phyloP scores from a whole-genome alignment of 2,329 filamentous ascomycete genomes.

The Aspergillus sp. region DNA sequence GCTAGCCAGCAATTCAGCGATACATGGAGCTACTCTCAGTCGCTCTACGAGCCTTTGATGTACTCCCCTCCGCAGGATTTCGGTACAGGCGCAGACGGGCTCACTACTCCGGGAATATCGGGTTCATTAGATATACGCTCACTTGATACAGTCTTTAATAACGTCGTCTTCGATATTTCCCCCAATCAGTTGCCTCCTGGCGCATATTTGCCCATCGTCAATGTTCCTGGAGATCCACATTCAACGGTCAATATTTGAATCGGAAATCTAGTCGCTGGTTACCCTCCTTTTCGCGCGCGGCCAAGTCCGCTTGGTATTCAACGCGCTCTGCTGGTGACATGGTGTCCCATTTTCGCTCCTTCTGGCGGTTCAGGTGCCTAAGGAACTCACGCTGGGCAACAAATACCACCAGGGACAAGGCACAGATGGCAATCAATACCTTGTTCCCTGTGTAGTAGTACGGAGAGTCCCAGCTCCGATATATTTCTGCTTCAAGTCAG shows the following conservation, averaged over 20 bases:
- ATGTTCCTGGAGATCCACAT: no score
- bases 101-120: neutral
- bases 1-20: neutral
- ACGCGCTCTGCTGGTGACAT: slow-evolving; percentile 49
- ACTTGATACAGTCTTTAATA: neutral
- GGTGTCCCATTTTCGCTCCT: slow-evolving; percentile 47
- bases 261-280: slow-evolving; percentile 54
- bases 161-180: neutral
- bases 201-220: neutral
- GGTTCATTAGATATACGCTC: neutral
- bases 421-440: slow-evolving; percentile 53
- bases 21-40: neutral
- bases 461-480: slow-evolving; percentile 50
- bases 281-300: slow-evolving; percentile 47
- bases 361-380: slow-evolving; percentile 50
- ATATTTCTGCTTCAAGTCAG: slow-evolving; percentile 43
- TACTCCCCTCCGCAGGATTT: neutral
- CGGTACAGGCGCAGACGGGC: neutral
- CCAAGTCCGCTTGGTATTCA: slow-evolving; percentile 49
- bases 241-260: slow-evolving; percentile 44
- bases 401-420: slow-evolving; percentile 49
- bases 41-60: neutral
- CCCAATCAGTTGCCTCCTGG: neutral
- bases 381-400: slow-evolving; percentile 49
- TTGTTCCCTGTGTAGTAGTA: slow-evolving; percentile 58